Evolutionary conservation across 169 alveolate genomes (phyloP), one percentile per base, ranked within the genome.

Genomic region (Cryptosporidium felis): DNA sequence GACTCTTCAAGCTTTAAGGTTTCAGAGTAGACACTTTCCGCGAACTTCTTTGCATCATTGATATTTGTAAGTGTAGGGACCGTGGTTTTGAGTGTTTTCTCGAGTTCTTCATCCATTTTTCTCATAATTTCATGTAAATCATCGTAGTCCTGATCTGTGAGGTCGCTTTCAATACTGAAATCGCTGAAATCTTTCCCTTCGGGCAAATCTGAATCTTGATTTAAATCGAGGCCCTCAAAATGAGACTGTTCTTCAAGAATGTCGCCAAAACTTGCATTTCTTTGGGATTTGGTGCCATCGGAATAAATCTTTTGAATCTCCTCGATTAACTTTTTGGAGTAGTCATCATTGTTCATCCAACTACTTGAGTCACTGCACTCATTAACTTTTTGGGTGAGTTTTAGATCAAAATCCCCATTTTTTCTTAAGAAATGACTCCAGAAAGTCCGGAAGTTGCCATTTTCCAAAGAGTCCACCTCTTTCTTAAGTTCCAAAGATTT

Each of bases 21-120:
- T 16, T 74, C 42, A 5, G 40, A 36, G 0, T n/a, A 56, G 1
- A 56, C 42, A 12, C 40, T 53, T 74, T 74, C 60, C 3, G 56
- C 85, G 8, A 56, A 49, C 21, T 36, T 45, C 26, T 34, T 30
- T 6, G 59, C 58, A 53, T 74, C 85, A n/a, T 74, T 14, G 32
- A 12, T 44, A 5, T 42, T 44, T 8, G 26, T 58, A 5, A 74
- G 21, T 5, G 16, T 45, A 5, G 85, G 85, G n/a, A 74, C 59
- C 6, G 85, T 26, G 1, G 85, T 53, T 23, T 51, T 74, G 14
- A 74, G 58, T 1, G 85, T 53, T 38, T 32, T 74, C 41, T 61
- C 40, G 26, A 74, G 85, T 36, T 74, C 85, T 4, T 74, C 74
- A 6, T 74, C 85, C 85, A 74, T 74, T 5, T 53, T 51, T 21